Base-by-base conservation (phyloP, 352 stramenopile genomes). In the Paralagenidium karlingii region DNA sequence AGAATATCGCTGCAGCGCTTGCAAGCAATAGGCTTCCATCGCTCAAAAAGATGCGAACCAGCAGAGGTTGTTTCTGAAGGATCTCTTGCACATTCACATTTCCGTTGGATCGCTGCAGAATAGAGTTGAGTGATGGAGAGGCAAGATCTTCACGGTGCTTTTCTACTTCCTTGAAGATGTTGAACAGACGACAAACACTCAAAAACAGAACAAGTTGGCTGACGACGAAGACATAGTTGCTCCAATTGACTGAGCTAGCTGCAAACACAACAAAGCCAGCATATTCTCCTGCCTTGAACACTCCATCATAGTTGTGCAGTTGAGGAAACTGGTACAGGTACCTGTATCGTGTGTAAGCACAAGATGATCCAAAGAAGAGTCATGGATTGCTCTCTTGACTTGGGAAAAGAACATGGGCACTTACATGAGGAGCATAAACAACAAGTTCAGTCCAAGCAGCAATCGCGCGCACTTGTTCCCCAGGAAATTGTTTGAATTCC, bases 161-260 rank as follows among this genome's bases (percentile, higher is more conserved):
- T 36, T 22, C 30, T 22, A 36, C 16, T 22, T 16, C 16, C 30
- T 22, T 36, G 22, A 36, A 16, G 7, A 16, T 36, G 7, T 36
- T 16, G 7, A 36, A 7, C 22, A 20, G 19, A 20, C 30, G 30
- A 36, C 30, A 20, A 8, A 22, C 30, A 36, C 30, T 8, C 7
- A 80, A 31, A 13, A 85, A 78, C 4, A 92, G 54, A 25, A 87
- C 38, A 30, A 78, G 51, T 20, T 82, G 51, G 15, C 69, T 64
- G 0, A 32, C 40, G 5, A 68, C 63, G 32, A 82, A 84, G 33
- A 87, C 59, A 38, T 77, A 92, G 46, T 77, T 74, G 44, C 70
- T 53, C 70, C 78, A 87, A 13, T 13, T 10, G 16, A 18, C 16
- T n/a, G 3, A 37, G 38, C 3, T 12, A 11, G 24, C 21, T 9